Conservation (phyloP, 768 basidiomycete species). For the Trichaptum fuscoviolaceum region DNA sequence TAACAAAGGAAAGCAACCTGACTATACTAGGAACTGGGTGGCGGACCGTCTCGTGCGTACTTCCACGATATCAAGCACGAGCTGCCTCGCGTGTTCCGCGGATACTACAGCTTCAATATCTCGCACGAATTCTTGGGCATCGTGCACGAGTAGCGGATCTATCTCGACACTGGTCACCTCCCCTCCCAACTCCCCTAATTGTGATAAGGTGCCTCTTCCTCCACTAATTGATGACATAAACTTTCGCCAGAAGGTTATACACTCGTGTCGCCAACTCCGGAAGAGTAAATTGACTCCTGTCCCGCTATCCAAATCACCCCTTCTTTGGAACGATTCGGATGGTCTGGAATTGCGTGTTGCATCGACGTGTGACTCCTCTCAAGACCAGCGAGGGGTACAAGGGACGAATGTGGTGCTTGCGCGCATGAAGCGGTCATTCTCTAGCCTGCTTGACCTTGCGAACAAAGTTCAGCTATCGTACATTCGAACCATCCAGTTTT, state of each 20-base stretch:
- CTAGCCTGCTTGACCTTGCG: constrained; percentile 4
- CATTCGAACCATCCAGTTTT: constrained; percentile 4
- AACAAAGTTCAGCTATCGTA: constrained; percentile 3
- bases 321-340: not conserved
- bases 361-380: not conserved
- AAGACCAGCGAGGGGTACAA: not conserved
- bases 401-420: not conserved
- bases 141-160: constrained; percentile 35
- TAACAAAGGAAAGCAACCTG: constrained; percentile 30
- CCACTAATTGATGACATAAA: not conserved
- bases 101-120: constrained; percentile 22
- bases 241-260: not conserved
- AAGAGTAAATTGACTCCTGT: constrained; percentile 1
- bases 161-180: constrained; percentile 30
- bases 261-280: not conserved
- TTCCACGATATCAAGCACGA: constrained; percentile 14
- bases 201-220: not conserved
- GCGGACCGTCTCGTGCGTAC: constrained; percentile 14
- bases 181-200: constrained; percentile 21
- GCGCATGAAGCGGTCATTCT: constrained; percentile 2
- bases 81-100: constrained; percentile 19
- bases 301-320: not conserved
- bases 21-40: constrained; percentile 29
- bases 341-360: not conserved
- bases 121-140: constrained; percentile 37